Evolutionary conservation across 148 eudicot genomes (phyloP).

Genomic region (Agrostemma githago): DNA sequence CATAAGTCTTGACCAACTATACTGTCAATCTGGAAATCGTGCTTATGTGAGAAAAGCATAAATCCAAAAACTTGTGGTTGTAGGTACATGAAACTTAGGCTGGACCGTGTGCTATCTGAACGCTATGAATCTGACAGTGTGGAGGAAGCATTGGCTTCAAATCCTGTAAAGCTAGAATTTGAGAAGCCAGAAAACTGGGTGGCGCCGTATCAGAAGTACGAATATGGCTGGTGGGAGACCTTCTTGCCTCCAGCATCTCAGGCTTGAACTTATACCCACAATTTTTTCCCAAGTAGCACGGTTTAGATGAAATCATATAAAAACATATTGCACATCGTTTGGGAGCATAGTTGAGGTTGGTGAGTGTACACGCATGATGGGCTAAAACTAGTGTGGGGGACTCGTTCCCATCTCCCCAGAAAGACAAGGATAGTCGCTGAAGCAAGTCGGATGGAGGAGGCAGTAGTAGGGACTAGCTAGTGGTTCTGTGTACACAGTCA

Average conservation of each 20-base stretch:
- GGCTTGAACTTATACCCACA: slow-evolving; percentile 30
- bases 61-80: slow-evolving; percentile 4
- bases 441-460: background rate
- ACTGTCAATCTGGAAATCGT: background rate
- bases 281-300: background rate
- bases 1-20: background rate
- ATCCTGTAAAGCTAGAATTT: slow-evolving; percentile 62
- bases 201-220: slow-evolving; percentile 85
- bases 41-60: background rate
- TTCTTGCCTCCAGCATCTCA: slow-evolving; percentile 64
- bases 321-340: background rate
- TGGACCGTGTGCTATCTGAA: slow-evolving; percentile 75
- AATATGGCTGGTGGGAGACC: slow-evolving; percentile 89
- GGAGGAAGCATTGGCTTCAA: slow-evolving; percentile 81
- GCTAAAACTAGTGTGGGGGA: background rate
- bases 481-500: background rate
- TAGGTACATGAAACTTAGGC: slow-evolving; percentile 91
- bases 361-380: slow-evolving; percentile 3
- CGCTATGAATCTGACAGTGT: slow-evolving; percentile 77
- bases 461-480: background rate
- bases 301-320: slow-evolving; percentile 7
- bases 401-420: background rate
- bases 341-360: slow-evolving; percentile 10
- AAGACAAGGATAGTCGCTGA: background rate
- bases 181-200: slow-evolving; percentile 92